Evolutionary conservation across 2,329 filamentous ascomycete species (phyloP).

Genomic region (Epichloe uncinata): DNA sequence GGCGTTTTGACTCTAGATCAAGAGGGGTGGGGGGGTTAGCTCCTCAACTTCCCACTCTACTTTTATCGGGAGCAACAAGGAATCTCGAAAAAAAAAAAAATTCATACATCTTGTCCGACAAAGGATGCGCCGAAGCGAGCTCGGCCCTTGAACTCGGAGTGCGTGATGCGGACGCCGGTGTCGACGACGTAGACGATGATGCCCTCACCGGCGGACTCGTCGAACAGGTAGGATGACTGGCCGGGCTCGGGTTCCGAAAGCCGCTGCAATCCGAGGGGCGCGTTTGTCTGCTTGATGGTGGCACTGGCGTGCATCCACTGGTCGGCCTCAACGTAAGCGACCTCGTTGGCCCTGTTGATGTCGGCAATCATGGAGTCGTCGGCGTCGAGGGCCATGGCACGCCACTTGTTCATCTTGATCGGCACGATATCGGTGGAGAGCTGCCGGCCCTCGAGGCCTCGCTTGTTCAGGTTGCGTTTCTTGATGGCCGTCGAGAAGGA

Average conservation of each 20-base stretch:
- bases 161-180: conserved; percentile 45
- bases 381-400: conserved; percentile 38
- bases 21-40: background rate
- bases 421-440: conserved; percentile 34
- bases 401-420: conserved; percentile 36
- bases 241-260: conserved; percentile 31
- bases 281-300: conserved; percentile 36
- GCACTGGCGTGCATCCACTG: conserved; percentile 30
- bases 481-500: conserved; percentile 34
- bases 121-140: conserved; percentile 41
- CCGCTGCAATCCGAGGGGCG: conserved; percentile 39
- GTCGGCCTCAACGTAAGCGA: conserved; percentile 42
- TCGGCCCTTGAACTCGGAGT: conserved; percentile 43
- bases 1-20: no score
- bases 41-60: no score
- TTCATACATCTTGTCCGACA: conserved; percentile 29
- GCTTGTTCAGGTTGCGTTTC: conserved; percentile 44
- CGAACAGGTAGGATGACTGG: conserved; percentile 29
- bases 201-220: conserved; percentile 37
- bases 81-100: conserved; percentile 5
- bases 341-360: conserved; percentile 34
- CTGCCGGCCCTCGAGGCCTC: conserved; percentile 30
- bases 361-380: conserved; percentile 35
- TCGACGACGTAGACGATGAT: conserved; percentile 52
- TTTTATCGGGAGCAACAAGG: background rate